Conservation (phyloP, 2,329 filamentous ascomycete species). For the Diplodia mutila region DNA sequence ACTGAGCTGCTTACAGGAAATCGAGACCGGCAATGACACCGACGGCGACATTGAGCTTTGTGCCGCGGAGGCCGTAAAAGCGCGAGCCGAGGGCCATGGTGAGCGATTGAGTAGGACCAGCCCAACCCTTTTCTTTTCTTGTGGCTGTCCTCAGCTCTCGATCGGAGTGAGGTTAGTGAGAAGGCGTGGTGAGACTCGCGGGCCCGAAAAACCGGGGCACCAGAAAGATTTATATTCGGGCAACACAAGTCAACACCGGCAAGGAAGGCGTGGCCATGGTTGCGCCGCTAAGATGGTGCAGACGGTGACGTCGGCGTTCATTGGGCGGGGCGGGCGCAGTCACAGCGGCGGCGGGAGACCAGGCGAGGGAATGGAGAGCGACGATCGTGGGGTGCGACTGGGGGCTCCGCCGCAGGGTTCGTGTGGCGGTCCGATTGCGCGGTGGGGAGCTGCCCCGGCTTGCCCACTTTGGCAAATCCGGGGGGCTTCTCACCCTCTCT, state of each 20-base stretch:
- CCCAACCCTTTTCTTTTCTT: neutral
- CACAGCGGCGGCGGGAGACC: constrained; percentile 6
- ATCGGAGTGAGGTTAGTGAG: neutral
- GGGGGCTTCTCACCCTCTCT: neutral
- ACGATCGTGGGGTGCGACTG: constrained; percentile 15
- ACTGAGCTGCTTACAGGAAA: constrained; percentile 58
- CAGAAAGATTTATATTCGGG: constrained; percentile 5
- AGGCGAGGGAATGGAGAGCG: constrained; percentile 22
- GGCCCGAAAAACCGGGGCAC: neutral
- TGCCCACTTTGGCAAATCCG: constrained; percentile 2
- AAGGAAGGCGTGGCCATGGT: neutral
- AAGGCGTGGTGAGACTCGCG: neutral
- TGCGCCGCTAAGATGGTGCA: constrained; percentile 1
- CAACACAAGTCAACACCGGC: neutral
- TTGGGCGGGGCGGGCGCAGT: constrained; percentile 3
- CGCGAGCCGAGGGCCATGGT: constrained; percentile 32
- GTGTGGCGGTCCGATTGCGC: constrained; percentile 8
- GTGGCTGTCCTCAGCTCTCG: neutral
- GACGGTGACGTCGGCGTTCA: constrained; percentile 14
- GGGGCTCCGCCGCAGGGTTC: constrained; percentile 5
- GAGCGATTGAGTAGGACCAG: neutral
- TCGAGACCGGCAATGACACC: constrained; percentile 73
- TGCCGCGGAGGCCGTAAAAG: constrained; percentile 69
- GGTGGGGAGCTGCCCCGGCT: constrained; percentile 4
- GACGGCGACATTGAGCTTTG: constrained; percentile 67